Evolutionary conservation across 1,284 basidiomycete genomes (phyloP).

Genomic region (Phaffia rhodozyma): DNA sequence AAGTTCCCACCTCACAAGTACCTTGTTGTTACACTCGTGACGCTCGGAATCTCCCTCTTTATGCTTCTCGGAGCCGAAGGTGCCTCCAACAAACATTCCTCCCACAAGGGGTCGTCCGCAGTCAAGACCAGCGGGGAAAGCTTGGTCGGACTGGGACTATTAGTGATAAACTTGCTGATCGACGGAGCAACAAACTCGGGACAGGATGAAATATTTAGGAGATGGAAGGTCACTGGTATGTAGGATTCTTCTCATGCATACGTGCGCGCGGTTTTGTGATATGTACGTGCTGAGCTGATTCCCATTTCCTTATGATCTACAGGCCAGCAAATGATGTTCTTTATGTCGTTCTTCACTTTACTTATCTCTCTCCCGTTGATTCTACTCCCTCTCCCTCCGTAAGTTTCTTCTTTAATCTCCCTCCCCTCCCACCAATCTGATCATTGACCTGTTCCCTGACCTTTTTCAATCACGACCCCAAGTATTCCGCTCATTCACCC

Average conservation of each 20-base stretch:
- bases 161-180: slow-evolving; percentile 67
- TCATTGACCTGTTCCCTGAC: slow-evolving; percentile 21
- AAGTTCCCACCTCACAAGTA: slow-evolving; percentile 90
- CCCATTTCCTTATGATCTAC: slow-evolving; percentile 27
- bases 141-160: slow-evolving; percentile 13
- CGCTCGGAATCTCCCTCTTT: slow-evolving; percentile 84
- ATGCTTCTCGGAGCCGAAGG: slow-evolving; percentile 68
- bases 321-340: slow-evolving; percentile 99
- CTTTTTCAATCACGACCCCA: slow-evolving; percentile 17
- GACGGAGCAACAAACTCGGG: slow-evolving; percentile 96
- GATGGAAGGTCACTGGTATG: slow-evolving; percentile 48
- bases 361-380: slow-evolving; percentile 62
- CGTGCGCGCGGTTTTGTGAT: not conserved
- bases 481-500: slow-evolving; percentile 65
- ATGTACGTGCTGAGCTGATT: not conserved
- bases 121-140: slow-evolving; percentile 22
- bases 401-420: slow-evolving; percentile 20
- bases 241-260: not conserved
- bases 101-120: slow-evolving; percentile 18
- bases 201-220: slow-evolving; percentile 88
- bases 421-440: slow-evolving; percentile 22
- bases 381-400: slow-evolving; percentile 51
- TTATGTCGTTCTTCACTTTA: slow-evolving; percentile 58
- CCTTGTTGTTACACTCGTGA: slow-evolving; percentile 82
- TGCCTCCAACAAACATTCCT: slow-evolving; percentile 10